These are phyloP conservation scores for Leccinum disarticulatum DNA, from an alignment of 768 basidiomycete genomes.

Conservation along the genomic window DNA sequence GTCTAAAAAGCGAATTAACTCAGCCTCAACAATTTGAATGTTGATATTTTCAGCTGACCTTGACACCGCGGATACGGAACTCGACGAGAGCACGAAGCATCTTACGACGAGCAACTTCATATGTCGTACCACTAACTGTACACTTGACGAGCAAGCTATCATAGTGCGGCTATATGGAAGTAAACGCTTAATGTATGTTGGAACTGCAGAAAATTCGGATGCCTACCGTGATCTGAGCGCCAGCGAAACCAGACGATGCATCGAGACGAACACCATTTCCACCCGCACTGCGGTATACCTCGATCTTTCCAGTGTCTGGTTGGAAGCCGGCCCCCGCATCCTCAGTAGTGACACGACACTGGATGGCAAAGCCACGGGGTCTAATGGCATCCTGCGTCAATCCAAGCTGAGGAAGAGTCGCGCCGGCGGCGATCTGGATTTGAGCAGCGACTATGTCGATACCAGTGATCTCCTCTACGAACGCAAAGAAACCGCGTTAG, in stretches of 20 bases:
- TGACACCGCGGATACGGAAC: slow-evolving; percentile 99
- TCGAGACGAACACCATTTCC: slow-evolving; percentile 98
- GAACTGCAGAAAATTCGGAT: not conserved
- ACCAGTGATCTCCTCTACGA: slow-evolving; percentile 95
- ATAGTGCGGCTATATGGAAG: slow-evolving; percentile 77
- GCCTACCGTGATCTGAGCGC: slow-evolving; percentile 94
- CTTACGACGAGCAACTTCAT: slow-evolving; percentile 97
- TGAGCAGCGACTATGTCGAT: slow-evolving; percentile 99
- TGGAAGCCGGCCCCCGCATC: slow-evolving; percentile 92
- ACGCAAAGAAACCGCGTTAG: not conserved
- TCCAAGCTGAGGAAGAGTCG: slow-evolving; percentile 91
- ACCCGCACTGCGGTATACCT: slow-evolving; percentile 97
- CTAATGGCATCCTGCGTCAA: slow-evolving; percentile 94
- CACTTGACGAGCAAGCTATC: slow-evolving; percentile 98
- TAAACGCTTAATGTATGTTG: slow-evolving; percentile 4
- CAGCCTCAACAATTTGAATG: not conserved
- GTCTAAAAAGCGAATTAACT: slow-evolving; percentile 52
- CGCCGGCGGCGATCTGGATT: slow-evolving; percentile 99
- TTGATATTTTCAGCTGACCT: slow-evolving; percentile 53
- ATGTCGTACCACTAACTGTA: slow-evolving; percentile 93
- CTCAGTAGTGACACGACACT: slow-evolving; percentile 98
- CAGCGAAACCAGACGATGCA: slow-evolving; percentile 95
- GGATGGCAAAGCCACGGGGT: slow-evolving; percentile 96
- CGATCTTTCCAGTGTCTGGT: slow-evolving; percentile 98
- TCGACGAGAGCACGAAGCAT: slow-evolving; percentile 99